Percentiles rank a stretch among this genome's conserved stretches.
phyloP scores from a whole-genome alignment of 2,329 filamentous ascomycete species.

The Penicillium sp. region DNA sequence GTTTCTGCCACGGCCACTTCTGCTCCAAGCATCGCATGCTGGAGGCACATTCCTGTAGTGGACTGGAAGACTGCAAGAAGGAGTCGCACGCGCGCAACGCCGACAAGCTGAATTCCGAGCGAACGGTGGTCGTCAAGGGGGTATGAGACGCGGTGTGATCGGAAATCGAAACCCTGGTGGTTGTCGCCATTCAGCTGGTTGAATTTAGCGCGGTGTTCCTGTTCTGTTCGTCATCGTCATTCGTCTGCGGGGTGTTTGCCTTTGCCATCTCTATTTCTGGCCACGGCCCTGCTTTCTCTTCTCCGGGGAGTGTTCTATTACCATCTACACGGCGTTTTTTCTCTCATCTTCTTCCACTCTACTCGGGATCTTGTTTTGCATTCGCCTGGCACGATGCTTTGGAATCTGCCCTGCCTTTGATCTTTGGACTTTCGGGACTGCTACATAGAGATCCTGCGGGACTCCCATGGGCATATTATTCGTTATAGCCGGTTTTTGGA shows the following conservation, averaged over 20 bases:
- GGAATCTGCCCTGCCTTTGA: constrained; percentile 18
- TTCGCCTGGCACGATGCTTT: constrained; percentile 29
- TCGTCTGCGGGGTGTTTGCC: constrained; percentile 2
- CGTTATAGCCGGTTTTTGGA: constrained; percentile 5
- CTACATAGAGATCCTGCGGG: constrained; percentile 21
- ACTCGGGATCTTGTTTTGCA: constrained; percentile 15
- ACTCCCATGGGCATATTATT: constrained; percentile 13
- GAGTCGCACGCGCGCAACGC: constrained; percentile 93
- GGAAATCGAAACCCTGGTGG: constrained; percentile 3
- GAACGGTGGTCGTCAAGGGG: constrained; percentile 90
- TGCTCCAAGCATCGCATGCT: constrained; percentile 92
- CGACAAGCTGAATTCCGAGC: constrained; percentile 85
- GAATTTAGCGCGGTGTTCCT: constrained; percentile 35
- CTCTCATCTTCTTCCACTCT: constrained; percentile 1
- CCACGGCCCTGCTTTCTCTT: neutral
- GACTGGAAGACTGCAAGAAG: constrained; percentile 96
- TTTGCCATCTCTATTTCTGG: neutral
- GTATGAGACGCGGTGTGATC: constrained; percentile 54
- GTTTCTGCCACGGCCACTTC: constrained; percentile 90
- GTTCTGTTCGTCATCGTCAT: neutral
- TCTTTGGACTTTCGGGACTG: constrained; percentile 15
- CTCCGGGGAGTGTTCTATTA: constrained; percentile 1
- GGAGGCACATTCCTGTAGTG: constrained; percentile 90
- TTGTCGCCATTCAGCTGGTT: constrained; percentile 21
- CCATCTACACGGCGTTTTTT: constrained; percentile 11